Evolutionary conservation across 2,329 filamentous ascomycete genomes (phyloP).

Genomic region (Tolypocladium endophyticum): DNA sequence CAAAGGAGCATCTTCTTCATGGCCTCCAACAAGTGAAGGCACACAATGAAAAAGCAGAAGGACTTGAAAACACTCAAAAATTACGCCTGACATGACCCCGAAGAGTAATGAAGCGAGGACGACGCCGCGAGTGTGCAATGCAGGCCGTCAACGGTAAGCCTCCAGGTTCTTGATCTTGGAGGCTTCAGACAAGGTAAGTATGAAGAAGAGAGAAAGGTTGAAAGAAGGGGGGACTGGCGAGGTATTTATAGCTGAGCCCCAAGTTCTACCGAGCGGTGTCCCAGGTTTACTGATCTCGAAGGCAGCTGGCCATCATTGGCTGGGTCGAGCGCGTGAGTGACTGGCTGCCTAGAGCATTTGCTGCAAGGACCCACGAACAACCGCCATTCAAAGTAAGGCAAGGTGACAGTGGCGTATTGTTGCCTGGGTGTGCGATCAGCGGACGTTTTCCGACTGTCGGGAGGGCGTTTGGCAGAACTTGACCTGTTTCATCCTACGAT

Average conservation of each 20-base stretch:
- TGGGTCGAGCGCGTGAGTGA: background rate
- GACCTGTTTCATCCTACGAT: background rate
- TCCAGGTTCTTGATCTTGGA: conserved; percentile 30
- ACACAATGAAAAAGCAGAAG: conserved; percentile 29
- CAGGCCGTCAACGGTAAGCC: conserved; percentile 32
- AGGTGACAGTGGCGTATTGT: background rate
- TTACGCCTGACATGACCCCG: conserved; percentile 38
- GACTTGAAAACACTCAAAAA: conserved; percentile 31
- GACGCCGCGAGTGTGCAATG: conserved; percentile 42
- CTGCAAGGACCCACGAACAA: background rate
- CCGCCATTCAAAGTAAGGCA: background rate
- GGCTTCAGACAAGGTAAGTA: conserved; percentile 39
- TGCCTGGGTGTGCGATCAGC: background rate
- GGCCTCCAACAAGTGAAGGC: conserved; percentile 23
- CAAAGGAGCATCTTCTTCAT: conserved; percentile 28
- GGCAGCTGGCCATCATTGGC: background rate
- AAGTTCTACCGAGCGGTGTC: conserved; percentile 7
- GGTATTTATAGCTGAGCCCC: conserved; percentile 2
- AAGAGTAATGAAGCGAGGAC: conserved; percentile 36
- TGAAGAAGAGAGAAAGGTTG: conserved; percentile 25
- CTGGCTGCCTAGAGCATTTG: background rate
- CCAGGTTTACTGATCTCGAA: background rate
- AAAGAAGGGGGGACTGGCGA: background rate
- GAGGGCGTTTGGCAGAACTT: background rate
- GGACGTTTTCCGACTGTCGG: background rate